Conservation (phyloP, 768 basidiomycete species). For the Agrocybe praecox region DNA sequence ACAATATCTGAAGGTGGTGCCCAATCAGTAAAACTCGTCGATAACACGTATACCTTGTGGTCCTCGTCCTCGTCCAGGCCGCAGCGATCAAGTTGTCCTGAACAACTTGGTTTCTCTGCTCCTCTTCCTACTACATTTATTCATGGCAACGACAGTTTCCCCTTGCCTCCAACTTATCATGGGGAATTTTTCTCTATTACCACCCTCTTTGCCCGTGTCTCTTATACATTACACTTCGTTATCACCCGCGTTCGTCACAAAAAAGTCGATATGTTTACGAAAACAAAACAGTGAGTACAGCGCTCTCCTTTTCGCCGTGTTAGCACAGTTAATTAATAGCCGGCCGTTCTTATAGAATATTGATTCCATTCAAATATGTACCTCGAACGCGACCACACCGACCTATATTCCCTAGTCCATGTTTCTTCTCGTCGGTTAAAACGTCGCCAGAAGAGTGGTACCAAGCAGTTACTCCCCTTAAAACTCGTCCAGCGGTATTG, state of each 20-base stretch:
- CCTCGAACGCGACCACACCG: conserved; percentile 59
- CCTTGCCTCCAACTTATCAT: conserved; percentile 54
- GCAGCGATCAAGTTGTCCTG: conserved; percentile 21
- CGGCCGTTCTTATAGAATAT: conserved; percentile 35
- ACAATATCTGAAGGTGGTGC: conserved; percentile 40
- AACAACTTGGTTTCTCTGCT: conserved; percentile 43
- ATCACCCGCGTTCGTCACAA: conserved; percentile 38
- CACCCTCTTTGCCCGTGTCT: conserved; percentile 38
- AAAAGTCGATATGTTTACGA: conserved; percentile 46
- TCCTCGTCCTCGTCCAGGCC: conserved; percentile 11
- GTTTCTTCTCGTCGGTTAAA: conserved; percentile 63
- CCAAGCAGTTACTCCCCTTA: conserved; percentile 47
- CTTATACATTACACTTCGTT: conserved; percentile 49
- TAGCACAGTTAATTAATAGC: not conserved
- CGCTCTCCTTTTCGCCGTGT: not conserved
- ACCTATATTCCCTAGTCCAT: conserved; percentile 48
- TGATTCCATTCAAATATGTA: conserved; percentile 50
- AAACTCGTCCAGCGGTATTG: conserved; percentile 32
- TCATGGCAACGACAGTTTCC: conserved; percentile 29
- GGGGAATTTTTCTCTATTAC: conserved; percentile 32
- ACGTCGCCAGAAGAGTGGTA: conserved; percentile 68
- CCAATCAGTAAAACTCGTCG: conserved; percentile 32
- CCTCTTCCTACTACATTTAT: conserved; percentile 49
- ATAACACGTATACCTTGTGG: conserved; percentile 38
- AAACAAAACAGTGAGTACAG: conserved; percentile 45